A percentile compares a stretch with the other conserved stretches of the same genome.
These are phyloP conservation scores for Macadamia tetraphylla DNA, from an alignment of 164 flowering plant genomes.

Conservation along the genomic window DNA sequence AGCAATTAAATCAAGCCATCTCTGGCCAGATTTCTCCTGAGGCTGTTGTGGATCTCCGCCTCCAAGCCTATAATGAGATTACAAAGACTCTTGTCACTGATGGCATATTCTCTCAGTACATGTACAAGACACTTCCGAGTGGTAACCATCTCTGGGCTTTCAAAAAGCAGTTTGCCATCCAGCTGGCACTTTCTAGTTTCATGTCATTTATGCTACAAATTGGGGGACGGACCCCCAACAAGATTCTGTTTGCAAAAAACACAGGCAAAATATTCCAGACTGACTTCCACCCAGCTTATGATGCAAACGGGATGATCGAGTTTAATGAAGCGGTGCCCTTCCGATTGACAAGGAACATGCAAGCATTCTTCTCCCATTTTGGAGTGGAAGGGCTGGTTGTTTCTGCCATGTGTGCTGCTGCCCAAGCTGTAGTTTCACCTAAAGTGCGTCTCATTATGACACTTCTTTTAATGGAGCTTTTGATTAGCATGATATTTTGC, in stretches of 20 bases:
- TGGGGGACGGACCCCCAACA: constrained; percentile 98
- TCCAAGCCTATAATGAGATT: constrained; percentile 84
- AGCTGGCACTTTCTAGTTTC: constrained; percentile 91
- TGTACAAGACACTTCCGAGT: constrained; percentile 83
- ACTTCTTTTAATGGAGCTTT: background rate
- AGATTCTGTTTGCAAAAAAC: constrained; percentile 93
- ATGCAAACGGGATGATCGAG: constrained; percentile 93
- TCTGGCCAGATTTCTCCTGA: constrained; percentile 89
- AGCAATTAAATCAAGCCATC: constrained; percentile 89
- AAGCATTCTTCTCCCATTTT: constrained; percentile 88
- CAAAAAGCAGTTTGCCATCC: constrained; percentile 96
- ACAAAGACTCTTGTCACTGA: constrained; percentile 69
- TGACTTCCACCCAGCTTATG: constrained; percentile 99
- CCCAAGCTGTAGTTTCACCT: constrained; percentile 90
- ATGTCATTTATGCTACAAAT: constrained; percentile 95
- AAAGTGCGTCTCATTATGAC: constrained; percentile 46
- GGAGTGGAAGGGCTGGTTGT: constrained; percentile 96
- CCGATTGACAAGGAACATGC: constrained; percentile 92
- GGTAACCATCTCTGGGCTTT: constrained; percentile 97
- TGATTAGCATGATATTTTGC: background rate
- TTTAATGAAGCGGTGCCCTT: constrained; percentile 96
- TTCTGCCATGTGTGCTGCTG: constrained; percentile 93
- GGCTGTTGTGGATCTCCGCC: constrained; percentile 87
- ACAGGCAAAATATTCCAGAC: constrained; percentile 96
- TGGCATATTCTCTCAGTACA: constrained; percentile 87